Conservation (phyloP, 257 asterid species). For the Solanum dulcamara region DNA sequence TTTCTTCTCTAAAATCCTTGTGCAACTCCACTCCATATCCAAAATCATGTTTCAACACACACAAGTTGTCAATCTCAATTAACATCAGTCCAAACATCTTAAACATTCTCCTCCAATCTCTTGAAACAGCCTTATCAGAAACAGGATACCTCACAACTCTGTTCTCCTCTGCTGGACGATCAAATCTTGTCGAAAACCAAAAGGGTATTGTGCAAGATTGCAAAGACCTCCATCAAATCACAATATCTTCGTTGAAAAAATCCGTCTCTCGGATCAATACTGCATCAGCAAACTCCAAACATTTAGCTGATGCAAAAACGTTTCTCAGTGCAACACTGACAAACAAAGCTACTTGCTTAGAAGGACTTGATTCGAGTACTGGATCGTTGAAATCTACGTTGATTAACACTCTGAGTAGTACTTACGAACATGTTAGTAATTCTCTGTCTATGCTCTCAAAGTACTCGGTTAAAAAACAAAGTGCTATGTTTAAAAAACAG, state of each 20-base stretch:
- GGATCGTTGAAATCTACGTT: constrained; percentile 46
- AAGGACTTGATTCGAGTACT: constrained; percentile 49
- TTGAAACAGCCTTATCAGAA: constrained; percentile 45
- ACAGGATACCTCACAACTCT: constrained; percentile 34
- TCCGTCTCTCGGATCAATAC: constrained; percentile 27
- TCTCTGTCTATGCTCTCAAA: constrained; percentile 43
- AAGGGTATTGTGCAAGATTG: constrained; percentile 67
- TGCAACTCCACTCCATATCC: constrained; percentile 74
- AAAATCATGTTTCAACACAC: constrained; percentile 39
- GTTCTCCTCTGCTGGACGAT: constrained; percentile 17
- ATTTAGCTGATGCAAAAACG: constrained; percentile 41
- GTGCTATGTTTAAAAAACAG: not conserved
- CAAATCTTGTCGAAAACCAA: constrained; percentile 47
- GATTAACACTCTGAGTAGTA: constrained; percentile 16
- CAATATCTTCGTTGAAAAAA: constrained; percentile 34
- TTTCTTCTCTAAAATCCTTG: constrained; percentile 15
- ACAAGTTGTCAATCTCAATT: constrained; percentile 50
- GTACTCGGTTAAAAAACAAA: constrained; percentile 5
- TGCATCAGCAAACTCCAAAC: constrained; percentile 1
- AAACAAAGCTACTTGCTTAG: constrained; percentile 62
- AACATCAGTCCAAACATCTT: constrained; percentile 42
- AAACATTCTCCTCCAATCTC: constrained; percentile 36
- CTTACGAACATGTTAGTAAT: constrained; percentile 57
- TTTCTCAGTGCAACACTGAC: constrained; percentile 70
- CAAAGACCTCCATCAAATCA: constrained; percentile 56